Evolutionary conservation across 495 filamentous ascomycete species (phyloP).

Genomic region (Bryoglossum gracile): DNA sequence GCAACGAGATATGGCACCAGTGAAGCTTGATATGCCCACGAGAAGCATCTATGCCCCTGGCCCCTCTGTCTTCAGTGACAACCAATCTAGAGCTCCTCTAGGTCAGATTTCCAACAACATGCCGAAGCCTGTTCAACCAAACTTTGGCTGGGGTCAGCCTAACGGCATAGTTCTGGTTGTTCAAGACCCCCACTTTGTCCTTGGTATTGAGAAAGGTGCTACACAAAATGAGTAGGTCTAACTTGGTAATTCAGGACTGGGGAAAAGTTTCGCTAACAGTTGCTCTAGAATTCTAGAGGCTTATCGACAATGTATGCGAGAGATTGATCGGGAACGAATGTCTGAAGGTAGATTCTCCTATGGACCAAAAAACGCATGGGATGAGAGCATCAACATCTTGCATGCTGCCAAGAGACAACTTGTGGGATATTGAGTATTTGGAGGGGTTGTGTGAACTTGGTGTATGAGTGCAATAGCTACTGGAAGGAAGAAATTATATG

Average conservation of each 20-base stretch:
- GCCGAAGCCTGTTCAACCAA: background rate
- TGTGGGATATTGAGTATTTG: background rate
- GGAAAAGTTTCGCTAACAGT: conserved; percentile 4
- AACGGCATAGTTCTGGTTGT: background rate
- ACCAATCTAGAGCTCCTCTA: background rate
- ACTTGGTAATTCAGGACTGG: background rate
- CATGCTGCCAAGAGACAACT: conserved; percentile 13
- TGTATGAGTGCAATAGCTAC: too few relatives aligned
- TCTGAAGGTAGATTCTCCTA: background rate
- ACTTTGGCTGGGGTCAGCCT: too few relatives aligned
- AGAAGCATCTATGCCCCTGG: too few relatives aligned
- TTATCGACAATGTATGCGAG: conserved; percentile 6
- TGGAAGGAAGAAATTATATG: too few relatives aligned
- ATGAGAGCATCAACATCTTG: conserved; percentile 10
- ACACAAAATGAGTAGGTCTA: conserved; percentile 11
- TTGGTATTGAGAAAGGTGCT: conserved; percentile 7
- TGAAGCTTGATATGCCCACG: background rate
- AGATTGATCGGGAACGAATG: conserved; percentile 11
- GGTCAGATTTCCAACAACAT: background rate
- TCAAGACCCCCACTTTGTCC: conserved; percentile 15
- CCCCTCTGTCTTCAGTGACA: too few relatives aligned
- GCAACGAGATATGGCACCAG: too few relatives aligned
- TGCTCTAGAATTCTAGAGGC: conserved; percentile 7
- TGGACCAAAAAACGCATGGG: background rate
- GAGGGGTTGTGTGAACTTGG: too few relatives aligned